These are phyloP conservation scores for Aspergillus sclerotioniger DNA, from an alignment of 495 filamentous ascomycete species.

Conservation along the genomic window DNA sequence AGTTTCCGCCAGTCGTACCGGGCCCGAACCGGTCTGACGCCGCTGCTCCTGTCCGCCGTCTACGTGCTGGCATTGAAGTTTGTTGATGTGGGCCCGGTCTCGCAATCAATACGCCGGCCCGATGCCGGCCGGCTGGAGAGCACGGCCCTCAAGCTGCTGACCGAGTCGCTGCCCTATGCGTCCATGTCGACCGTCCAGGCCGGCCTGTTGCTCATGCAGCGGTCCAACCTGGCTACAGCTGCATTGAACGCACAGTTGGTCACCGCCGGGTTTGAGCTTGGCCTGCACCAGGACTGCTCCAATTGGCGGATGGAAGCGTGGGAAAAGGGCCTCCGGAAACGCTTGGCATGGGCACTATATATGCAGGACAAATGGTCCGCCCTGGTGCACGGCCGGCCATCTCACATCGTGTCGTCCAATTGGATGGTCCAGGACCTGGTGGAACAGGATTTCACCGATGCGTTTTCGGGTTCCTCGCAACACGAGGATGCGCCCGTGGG, in stretches of 20 bases:
- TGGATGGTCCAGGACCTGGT: constrained; percentile 56
- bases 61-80: constrained; percentile 91
- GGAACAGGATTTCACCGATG: constrained; percentile 50
- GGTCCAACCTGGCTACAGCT: constrained; percentile 82
- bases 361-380: constrained; percentile 63
- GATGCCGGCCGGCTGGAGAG: constrained; percentile 75
- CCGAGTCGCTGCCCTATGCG: constrained; percentile 74
- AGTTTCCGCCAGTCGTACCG: constrained; percentile 85
- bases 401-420: constrained; percentile 53
- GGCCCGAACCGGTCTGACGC: constrained; percentile 73
- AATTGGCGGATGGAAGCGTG: constrained; percentile 52
- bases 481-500: constrained; percentile 38
- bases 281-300: constrained; percentile 56
- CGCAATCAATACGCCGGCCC: constrained; percentile 63
- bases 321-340: constrained; percentile 56
- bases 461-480: constrained; percentile 30
- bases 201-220: constrained; percentile 82
- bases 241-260: constrained; percentile 77
- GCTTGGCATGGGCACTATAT: constrained; percentile 58
- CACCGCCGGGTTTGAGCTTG: constrained; percentile 54
- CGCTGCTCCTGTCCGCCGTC: constrained; percentile 80
- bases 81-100: constrained; percentile 71
- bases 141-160: constrained; percentile 68
- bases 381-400: constrained; percentile 54
- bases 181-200: constrained; percentile 94